A percentile compares a stretch with the other conserved stretches of the same genome.
Conservation (phyloP, 495 filamentous ascomycete species). For the Penicillium pancosmium region DNA sequence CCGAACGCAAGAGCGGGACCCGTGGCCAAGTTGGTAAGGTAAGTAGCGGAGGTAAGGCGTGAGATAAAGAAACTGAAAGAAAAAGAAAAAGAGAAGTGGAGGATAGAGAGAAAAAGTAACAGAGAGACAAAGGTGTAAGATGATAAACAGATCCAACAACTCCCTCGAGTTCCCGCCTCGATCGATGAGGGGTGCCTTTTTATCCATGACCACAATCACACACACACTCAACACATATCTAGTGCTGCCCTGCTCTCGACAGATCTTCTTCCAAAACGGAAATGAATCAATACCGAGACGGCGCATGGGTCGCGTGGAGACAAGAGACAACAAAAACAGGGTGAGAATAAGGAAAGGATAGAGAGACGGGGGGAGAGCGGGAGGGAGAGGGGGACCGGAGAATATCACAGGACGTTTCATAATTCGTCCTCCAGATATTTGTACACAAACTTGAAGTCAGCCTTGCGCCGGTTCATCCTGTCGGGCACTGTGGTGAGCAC, state of each 20-base stretch:
- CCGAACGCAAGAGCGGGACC: background rate
- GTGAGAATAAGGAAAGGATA: background rate
- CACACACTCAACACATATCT: background rate
- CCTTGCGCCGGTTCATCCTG: conserved; percentile 99
- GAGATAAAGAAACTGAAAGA: background rate
- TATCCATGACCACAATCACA: background rate
- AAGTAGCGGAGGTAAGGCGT: background rate
- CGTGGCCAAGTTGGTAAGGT: background rate
- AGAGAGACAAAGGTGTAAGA: background rate
- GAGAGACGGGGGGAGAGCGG: background rate
- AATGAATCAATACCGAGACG: background rate
- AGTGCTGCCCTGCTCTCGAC: background rate
- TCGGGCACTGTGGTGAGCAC: conserved; percentile 22
- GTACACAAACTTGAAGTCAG: conserved; percentile 97
- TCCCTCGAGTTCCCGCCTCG: background rate
- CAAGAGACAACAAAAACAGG: background rate
- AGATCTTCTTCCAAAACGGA: background rate
- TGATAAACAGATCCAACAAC: conserved; percentile 2
- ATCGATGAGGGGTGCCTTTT: background rate
- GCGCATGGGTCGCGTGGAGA: background rate
- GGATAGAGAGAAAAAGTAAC: background rate
- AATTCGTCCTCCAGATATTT: conserved; percentile 94
- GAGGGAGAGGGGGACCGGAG: conserved; percentile 6
- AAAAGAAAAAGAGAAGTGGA: background rate
- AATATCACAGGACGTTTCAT: conserved; percentile 41